Base-by-base conservation (phyloP, 2,329 filamentous ascomycete genomes). In the Alternaria alternata region DNA sequence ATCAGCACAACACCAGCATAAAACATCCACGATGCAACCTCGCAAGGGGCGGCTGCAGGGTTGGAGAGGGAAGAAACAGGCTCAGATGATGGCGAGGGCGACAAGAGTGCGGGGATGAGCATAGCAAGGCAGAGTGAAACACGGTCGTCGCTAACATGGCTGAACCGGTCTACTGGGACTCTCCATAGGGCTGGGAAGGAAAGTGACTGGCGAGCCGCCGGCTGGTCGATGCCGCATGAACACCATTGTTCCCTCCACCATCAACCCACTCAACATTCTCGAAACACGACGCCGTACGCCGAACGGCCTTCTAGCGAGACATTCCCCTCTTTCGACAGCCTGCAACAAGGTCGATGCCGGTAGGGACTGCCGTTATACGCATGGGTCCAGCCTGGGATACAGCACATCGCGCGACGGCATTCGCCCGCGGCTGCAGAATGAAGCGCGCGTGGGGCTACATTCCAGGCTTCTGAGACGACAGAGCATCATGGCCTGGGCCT, bases 61-160 rank as follows among this genome's bases (percentile, higher is more conserved):
- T 51, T 57, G 22, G 14, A 53, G 44, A 49, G 54, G 49, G 5
- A 57, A 43, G 32, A 59, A 43, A 44, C 52, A 59, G 62, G 54
- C 54, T 63, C 54, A 57, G 62, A 32, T 22, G 42, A 49, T 48
- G 60, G 53, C 20, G 30, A 63, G 59, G 62, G 65, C 65, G 64
- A 64, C 64, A 57, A 67, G 64, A 63, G 52, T 58, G 63, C 57
- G 62, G 63, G 65, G 61, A 59, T 51, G 20, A 59, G 49, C 39
- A 47, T 58, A 57, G 46, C 46, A 49, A 61, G 61, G 53, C 51
- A 58, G 63, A 64, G 57, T 66, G 62, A 72, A 69, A 68, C 63
- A 71, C 58, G 62, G 59, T 63, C 54, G 48, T 61, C 56, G 65
- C 66, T 67, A 67, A 63, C 46, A 42, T 65, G 69, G 69, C 63